These are phyloP conservation scores for Scutellaria galericulata DNA, from an alignment of 257 asterid species.

Conservation along the genomic window DNA sequence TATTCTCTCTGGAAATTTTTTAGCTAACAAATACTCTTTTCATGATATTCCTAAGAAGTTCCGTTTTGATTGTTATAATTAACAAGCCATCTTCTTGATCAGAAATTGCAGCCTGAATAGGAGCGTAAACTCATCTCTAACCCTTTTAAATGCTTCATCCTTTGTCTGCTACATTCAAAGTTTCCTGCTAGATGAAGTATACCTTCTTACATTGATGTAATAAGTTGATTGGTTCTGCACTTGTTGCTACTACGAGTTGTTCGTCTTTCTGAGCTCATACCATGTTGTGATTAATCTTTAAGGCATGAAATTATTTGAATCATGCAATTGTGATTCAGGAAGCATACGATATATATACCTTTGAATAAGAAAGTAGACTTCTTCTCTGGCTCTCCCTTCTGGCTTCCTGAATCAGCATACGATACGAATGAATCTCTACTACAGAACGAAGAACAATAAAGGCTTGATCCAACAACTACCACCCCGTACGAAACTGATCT, in stretches of 20 bases:
- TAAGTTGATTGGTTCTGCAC: background rate
- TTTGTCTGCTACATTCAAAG: too few species aligned
- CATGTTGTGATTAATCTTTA: background rate
- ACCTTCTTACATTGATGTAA: too few species aligned
- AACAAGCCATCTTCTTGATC: background rate
- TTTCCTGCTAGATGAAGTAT: too few species aligned
- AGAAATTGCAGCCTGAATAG: background rate
- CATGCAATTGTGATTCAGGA: background rate
- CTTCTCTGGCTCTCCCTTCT: constrained; percentile 40
- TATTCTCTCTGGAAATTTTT: too few species aligned
- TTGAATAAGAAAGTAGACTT: constrained; percentile 58
- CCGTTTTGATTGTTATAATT: background rate
- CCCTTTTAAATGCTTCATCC: too few species aligned
- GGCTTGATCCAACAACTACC: constrained; percentile 50
- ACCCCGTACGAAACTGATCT: constrained; percentile 51
- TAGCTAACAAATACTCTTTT: too few species aligned
- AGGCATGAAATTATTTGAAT: background rate
- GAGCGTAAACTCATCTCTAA: too few species aligned
- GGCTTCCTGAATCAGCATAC: constrained; percentile 68
- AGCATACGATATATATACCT: constrained; percentile 43
- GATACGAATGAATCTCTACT: constrained; percentile 42
- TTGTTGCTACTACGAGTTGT: background rate
- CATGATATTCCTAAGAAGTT: too few species aligned
- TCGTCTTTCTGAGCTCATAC: background rate
- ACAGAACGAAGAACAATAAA: constrained; percentile 43